Evolutionary conservation across 2,329 filamentous ascomycete genomes (phyloP), one percentile per base, ranked within the genome.

Genomic region (Aspergillus pseudotamarii): DNA sequence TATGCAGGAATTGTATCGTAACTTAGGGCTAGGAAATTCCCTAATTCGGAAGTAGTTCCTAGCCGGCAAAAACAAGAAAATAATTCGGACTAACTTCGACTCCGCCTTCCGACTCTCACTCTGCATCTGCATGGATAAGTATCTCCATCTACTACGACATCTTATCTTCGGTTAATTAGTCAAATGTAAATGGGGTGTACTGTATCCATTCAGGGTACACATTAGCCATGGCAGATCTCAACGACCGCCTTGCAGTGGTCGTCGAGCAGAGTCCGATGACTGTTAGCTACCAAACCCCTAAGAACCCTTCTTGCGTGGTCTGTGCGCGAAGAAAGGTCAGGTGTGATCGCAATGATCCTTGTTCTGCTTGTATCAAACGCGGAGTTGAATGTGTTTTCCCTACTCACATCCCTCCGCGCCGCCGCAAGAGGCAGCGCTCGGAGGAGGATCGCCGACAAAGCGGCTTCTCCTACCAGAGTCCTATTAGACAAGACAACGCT

Each of bases 301-400:
- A 58, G 36, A 58, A 30, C 23, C 58, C 58, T 19, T 64, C 62
- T 6, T 60, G 62, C 32, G 23, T 58, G 28, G 57, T 58, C 26
- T 64, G 62, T 30, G 50, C 55, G 38, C 53, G 50, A 19, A 51
- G 41, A 50, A 64, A 61, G 56, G 62, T 61, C 58, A 51, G 34
- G 55, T 64, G 62, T 14, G 62, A 64, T 32, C 58, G 59, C 23
- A 53, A 53, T 14, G 10, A 57, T 43, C 59, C 59, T 34, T 64
- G 62, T 41, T 64, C 59, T 9, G 30, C 59, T 19, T 64, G 62
- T 34, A 14, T 19, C 23, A 61, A 48, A 21, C 48, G 55, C 14
- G 48, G 41, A 6, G 41, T 26, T 8, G 48, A 64, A 4, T 64
- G 62, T 30, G 30, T 59, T n/a, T 64, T 61, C 32, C 59, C 48